A percentile compares a stretch with the other conserved stretches of the same genome.
These are phyloP conservation scores for Babesia gibsoni DNA, from an alignment of 169 alveolate species.

Conservation along the genomic window DNA sequence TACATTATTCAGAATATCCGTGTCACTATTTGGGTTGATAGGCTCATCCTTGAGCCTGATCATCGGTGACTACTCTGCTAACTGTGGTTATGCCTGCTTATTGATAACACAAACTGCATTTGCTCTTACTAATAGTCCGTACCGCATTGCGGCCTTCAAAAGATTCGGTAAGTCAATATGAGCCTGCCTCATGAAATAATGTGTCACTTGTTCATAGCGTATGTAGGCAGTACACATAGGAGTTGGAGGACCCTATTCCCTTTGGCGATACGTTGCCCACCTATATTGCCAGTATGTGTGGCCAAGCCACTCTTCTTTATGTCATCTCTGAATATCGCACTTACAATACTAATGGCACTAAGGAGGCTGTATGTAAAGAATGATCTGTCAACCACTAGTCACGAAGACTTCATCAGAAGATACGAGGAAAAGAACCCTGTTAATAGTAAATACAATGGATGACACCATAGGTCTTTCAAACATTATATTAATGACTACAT, in stretches of 20 bases:
- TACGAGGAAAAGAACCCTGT: slow-evolving; percentile 18
- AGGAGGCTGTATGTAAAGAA: not conserved
- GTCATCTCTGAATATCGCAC: not conserved
- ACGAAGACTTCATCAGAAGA: slow-evolving; percentile 16
- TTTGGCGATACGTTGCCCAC: not conserved
- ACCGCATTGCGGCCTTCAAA: not conserved
- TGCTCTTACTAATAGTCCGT: slow-evolving; percentile 1
- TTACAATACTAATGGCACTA: not conserved
- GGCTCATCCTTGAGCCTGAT: slow-evolving; percentile 33
- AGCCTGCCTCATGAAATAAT: not conserved
- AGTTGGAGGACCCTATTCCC: not conserved
- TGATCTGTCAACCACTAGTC: slow-evolving; percentile 4
- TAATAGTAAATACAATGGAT: no score
- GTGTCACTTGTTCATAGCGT: not conserved
- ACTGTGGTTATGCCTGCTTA: slow-evolving; percentile 13
- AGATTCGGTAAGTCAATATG: slow-evolving; percentile 17
- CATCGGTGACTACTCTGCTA: slow-evolving; percentile 6
- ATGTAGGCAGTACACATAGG: not conserved
- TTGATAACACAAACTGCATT: slow-evolving; percentile 29
- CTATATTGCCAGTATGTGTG: slow-evolving; percentile 29
- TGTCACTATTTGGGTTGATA: slow-evolving; percentile 13
- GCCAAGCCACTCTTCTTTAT: slow-evolving; percentile 27
- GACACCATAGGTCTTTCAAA: no score
- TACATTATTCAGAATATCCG: not conserved
- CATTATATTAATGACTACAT: no score